Conservation (phyloP, 2,329 filamentous ascomycete species). For the Acephala macrosclerotiorum region DNA sequence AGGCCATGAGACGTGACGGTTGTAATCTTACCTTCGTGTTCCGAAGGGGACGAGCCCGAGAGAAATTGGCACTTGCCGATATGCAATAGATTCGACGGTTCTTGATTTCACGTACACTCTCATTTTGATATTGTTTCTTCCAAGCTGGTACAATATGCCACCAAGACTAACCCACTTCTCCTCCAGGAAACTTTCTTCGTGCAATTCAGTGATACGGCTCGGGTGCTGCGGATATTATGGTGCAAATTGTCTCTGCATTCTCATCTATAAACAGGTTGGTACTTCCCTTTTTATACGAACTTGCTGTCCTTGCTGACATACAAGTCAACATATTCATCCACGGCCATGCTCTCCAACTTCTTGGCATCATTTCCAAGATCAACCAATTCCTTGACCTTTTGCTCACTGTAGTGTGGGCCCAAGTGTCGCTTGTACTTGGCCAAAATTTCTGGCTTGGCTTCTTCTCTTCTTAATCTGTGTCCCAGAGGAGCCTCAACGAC, state of each 20-base stretch:
- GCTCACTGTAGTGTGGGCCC: constrained; percentile 79
- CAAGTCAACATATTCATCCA: constrained; percentile 94
- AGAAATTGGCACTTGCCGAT: neutral
- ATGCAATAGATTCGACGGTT: neutral
- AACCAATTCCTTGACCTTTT: constrained; percentile 82
- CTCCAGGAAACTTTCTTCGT: too few species aligned
- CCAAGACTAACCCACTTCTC: too few species aligned
- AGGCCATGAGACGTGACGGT: too few species aligned
- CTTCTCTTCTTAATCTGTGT: constrained; percentile 88
- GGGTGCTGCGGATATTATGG: neutral
- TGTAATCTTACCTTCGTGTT: neutral
- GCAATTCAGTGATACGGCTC: neutral
- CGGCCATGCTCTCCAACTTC: constrained; percentile 79
- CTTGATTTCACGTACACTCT: too few species aligned
- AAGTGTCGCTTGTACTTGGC: constrained; percentile 96
- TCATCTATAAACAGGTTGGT: neutral
- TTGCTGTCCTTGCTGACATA: constrained; percentile 71
- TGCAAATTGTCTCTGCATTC: neutral
- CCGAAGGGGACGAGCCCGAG: too few species aligned
- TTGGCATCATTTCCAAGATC: constrained; percentile 78
- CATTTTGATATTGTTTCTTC: too few species aligned
- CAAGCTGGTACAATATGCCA: too few species aligned
- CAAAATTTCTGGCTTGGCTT: constrained; percentile 97
- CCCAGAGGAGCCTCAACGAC: constrained; percentile 94
- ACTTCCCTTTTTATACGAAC: constrained; percentile 51